Conservation (phyloP, 192 early-diverging fungal species). For the Helicostylum pulchrum region DNA sequence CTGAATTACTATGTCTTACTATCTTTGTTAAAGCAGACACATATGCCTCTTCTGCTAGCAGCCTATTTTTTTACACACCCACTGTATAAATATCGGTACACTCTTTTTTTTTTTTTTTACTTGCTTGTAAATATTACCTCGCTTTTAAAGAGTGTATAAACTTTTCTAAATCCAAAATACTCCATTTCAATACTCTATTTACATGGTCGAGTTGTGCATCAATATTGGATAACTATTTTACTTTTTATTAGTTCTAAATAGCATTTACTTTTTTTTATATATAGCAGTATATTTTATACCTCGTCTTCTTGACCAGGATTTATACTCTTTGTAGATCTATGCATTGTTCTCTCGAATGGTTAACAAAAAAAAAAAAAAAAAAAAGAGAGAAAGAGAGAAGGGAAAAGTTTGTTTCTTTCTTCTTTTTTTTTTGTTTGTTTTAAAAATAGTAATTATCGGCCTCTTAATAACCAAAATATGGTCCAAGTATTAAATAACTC, state of each 20-base stretch:
- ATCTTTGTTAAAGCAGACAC: not conserved
- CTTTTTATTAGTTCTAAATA: not conserved
- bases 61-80: not conserved
- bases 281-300: constrained; percentile 2
- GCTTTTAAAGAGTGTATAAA: constrained; percentile 10
- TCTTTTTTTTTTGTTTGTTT: not conserved
- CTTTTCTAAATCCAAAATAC: constrained; percentile 8
- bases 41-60: constrained; percentile 15
- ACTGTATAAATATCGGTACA: too few relatives aligned
- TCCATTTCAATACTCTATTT: constrained; percentile 20
- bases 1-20: not conserved
- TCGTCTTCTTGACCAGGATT: constrained; percentile 6
- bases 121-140: constrained; percentile 8
- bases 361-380: not conserved
- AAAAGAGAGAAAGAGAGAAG: constrained; percentile 1
- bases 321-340: not conserved
- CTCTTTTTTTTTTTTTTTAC: not conserved
- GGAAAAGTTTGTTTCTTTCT: not conserved
- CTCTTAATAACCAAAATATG: not conserved
- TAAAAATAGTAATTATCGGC: not conserved
- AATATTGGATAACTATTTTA: constrained; percentile 11
- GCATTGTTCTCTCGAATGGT: not conserved
- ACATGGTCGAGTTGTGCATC: constrained; percentile 13
- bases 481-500: not conserved
- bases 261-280: constrained; percentile 3